Conservation (phyloP, 495 filamentous ascomycete genomes). For the Aspergillus affinis region DNA sequence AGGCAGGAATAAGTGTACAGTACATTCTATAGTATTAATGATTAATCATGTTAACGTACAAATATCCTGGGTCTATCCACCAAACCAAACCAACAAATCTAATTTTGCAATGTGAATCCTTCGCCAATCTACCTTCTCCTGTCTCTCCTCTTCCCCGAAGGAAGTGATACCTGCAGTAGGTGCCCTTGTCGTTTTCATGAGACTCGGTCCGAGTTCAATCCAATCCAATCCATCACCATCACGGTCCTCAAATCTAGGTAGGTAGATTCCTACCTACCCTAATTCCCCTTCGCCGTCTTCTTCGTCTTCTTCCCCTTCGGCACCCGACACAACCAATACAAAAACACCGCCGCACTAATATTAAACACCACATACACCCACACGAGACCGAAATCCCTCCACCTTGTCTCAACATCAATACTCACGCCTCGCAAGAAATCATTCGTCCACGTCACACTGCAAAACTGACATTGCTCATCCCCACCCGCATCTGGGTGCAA, state of each 20-base stretch:
- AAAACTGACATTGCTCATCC: slow-evolving; percentile 56
- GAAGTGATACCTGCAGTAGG: too few relatives aligned
- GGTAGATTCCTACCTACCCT: neutral
- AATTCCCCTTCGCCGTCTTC: slow-evolving; percentile 2
- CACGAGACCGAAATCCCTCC: slow-evolving; percentile 62
- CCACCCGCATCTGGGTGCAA: slow-evolving; percentile 38
- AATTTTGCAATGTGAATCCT: too few relatives aligned
- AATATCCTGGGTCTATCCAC: too few relatives aligned
- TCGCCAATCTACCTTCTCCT: too few relatives aligned
- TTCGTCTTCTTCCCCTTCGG: slow-evolving; percentile 48
- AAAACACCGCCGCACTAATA: slow-evolving; percentile 54
- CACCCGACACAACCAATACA: slow-evolving; percentile 73
- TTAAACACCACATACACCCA: slow-evolving; percentile 66
- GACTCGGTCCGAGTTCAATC: neutral
- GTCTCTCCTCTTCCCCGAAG: too few relatives aligned
- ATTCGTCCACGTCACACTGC: slow-evolving; percentile 38
- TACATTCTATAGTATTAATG: too few relatives aligned
- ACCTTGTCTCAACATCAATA: slow-evolving; percentile 52
- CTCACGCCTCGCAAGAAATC: slow-evolving; percentile 21
- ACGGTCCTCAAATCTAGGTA: too few relatives aligned
- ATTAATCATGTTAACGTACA: too few relatives aligned
- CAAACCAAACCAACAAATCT: too few relatives aligned
- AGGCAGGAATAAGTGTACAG: too few relatives aligned
- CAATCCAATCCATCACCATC: too few relatives aligned
- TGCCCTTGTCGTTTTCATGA: too few relatives aligned